Percentiles rank a stretch among this genome's conserved stretches.
phyloP scores from a whole-genome alignment of 768 basidiomycete genomes.

The Amanita rubescens region DNA sequence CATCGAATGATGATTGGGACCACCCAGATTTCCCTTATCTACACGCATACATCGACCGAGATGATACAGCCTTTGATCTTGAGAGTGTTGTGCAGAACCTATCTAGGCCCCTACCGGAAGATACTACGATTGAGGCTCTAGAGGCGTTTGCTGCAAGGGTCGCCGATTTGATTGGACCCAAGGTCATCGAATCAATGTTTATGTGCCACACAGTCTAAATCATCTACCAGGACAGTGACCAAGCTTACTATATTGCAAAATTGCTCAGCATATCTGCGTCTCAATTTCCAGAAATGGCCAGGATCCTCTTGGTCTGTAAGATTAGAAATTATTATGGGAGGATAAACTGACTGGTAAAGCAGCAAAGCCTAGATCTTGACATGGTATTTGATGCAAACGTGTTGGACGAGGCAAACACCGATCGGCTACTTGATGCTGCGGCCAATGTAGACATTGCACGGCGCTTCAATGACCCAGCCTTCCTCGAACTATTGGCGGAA shows the following conservation, averaged over 20 bases:
- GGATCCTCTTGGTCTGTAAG: constrained; percentile 31
- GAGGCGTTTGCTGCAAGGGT: constrained; percentile 50
- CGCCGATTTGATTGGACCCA: constrained; percentile 45
- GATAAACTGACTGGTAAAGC: not conserved
- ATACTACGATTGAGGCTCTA: constrained; percentile 41
- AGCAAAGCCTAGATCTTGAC: constrained; percentile 54
- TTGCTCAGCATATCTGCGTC: constrained; percentile 59
- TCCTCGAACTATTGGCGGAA: constrained; percentile 33
- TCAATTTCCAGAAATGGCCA: constrained; percentile 55
- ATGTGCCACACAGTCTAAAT: not conserved
- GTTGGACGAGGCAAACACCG: constrained; percentile 48
- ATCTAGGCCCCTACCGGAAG: constrained; percentile 53
- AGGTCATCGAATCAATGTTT: constrained; percentile 33
- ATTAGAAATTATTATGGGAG: not conserved
- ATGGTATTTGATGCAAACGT: constrained; percentile 45
- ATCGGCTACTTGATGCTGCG: constrained; percentile 55
- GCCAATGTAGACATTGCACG: constrained; percentile 59
- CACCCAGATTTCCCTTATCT: constrained; percentile 64
- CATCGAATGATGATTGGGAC: constrained; percentile 75
- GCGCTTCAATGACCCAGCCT: constrained; percentile 35
- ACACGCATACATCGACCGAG: constrained; percentile 51
- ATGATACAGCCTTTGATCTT: constrained; percentile 46
- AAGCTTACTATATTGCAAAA: constrained; percentile 54
- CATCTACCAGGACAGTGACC: constrained; percentile 37
- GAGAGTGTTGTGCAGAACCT: constrained; percentile 47